phyloP scores from a whole-genome alignment of 305 asterid species.

The Fraxinus xanthoxyloides region DNA sequence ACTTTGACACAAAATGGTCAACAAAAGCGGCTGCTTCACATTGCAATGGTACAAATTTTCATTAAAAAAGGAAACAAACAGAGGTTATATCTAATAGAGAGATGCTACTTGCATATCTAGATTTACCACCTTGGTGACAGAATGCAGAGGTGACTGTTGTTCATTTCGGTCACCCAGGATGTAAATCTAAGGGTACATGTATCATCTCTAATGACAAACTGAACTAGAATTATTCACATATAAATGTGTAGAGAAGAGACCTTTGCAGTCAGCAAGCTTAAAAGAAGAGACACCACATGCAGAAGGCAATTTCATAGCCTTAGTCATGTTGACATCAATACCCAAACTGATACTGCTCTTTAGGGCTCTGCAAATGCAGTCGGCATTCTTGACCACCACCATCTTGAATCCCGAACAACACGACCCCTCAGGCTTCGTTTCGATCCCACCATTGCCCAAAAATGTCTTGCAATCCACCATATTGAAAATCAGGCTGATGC shows the following conservation, averaged over 20 bases:
- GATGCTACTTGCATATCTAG: background rate
- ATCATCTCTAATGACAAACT: background rate
- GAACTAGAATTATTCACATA: too few relatives aligned
- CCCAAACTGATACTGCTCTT: constrained; percentile 11
- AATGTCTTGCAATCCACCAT: constrained; percentile 26
- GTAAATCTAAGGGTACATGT: background rate
- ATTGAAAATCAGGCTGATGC: constrained; percentile 11
- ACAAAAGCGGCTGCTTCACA: too few relatives aligned
- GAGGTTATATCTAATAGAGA: background rate
- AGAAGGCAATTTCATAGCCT: constrained; percentile 24
- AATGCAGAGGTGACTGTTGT: background rate
- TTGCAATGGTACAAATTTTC: too few relatives aligned
- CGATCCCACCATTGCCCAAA: constrained; percentile 16
- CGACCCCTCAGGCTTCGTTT: constrained; percentile 12
- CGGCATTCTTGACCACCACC: background rate
- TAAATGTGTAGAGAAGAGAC: background rate
- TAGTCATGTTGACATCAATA: constrained; percentile 23
- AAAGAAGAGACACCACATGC: constrained; percentile 22
- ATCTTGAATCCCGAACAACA: constrained; percentile 27
- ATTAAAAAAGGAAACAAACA: too few relatives aligned
- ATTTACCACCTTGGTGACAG: background rate
- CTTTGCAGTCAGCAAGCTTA: constrained; percentile 12
- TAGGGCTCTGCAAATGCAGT: background rate
- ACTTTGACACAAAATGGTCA: too few relatives aligned
- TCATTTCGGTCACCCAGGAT: background rate